Conservation (phyloP, 129 eudicot species). For the Flaveria linearis region DNA sequence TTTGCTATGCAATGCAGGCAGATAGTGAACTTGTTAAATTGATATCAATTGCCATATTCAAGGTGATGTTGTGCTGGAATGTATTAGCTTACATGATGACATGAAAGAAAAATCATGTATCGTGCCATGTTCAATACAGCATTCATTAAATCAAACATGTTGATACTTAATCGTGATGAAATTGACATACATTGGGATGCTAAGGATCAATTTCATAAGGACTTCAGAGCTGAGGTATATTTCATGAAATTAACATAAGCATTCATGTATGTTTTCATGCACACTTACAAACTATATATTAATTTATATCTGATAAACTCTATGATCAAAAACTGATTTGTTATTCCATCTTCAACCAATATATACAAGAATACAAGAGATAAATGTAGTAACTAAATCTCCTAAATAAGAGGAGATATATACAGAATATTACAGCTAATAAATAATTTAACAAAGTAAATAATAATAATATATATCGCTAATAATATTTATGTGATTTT, state of each 20-base stretch:
- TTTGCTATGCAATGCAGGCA: slow-evolving; percentile 50
- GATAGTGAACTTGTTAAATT: slow-evolving; percentile 80
- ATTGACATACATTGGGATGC: slow-evolving; percentile 77
- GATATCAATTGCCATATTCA: slow-evolving; percentile 81
- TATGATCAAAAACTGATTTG: no score
- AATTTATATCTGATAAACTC: not conserved
- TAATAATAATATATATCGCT: no score
- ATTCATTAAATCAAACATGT: slow-evolving; percentile 77
- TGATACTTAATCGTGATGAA: slow-evolving; percentile 88
- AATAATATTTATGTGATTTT: not conserved
- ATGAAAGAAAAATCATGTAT: slow-evolving; percentile 72
- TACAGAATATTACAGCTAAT: no score
- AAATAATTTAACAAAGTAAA: no score
- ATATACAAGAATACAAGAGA: no score
- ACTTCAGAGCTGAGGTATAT: slow-evolving; percentile 87
- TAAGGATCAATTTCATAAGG: slow-evolving; percentile 79
- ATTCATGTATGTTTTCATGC: slow-evolving; percentile 12
- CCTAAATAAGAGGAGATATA: no score
- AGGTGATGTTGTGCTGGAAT: slow-evolving; percentile 97
- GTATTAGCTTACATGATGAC: slow-evolving; percentile 75
- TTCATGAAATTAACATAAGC: slow-evolving; percentile 2
- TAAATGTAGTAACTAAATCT: no score
- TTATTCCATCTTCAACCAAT: no score
- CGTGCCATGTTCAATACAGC: slow-evolving; percentile 92
- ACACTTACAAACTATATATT: slow-evolving; percentile 1